phyloP scores from a whole-genome alignment of 2,329 filamentous ascomycete genomes.

The Capronia coronata region DNA sequence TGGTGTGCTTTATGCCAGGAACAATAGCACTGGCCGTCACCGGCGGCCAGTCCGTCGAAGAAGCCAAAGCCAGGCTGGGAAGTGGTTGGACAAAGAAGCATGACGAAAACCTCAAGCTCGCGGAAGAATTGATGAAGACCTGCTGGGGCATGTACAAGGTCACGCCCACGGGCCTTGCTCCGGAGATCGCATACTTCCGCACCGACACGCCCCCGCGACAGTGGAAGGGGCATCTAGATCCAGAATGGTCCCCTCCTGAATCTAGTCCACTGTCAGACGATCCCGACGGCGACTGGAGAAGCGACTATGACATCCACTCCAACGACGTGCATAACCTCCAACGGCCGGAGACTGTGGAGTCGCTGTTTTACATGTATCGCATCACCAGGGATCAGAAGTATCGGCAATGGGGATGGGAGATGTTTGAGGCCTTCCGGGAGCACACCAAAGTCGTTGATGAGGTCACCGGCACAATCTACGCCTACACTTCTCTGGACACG shows the following conservation, averaged over 20 bases:
- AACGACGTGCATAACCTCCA: slow-evolving; percentile 90
- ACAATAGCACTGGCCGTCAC: slow-evolving; percentile 88
- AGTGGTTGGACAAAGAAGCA: slow-evolving; percentile 64
- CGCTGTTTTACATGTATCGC: slow-evolving; percentile 95
- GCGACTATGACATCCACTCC: slow-evolving; percentile 73
- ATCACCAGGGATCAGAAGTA: slow-evolving; percentile 88
- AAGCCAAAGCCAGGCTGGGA: slow-evolving; percentile 54
- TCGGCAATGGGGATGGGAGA: slow-evolving; percentile 96
- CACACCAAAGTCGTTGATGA: slow-evolving; percentile 72
- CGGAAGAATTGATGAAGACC: slow-evolving; percentile 86
- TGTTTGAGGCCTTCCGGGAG: slow-evolving; percentile 88
- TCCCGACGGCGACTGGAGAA: slow-evolving; percentile 59
- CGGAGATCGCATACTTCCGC: slow-evolving; percentile 89
- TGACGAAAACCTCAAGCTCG: slow-evolving; percentile 80
- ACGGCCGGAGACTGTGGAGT: slow-evolving; percentile 93
- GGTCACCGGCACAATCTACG: slow-evolving; percentile 32
- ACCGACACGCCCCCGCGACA: slow-evolving; percentile 59
- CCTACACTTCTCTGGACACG: slow-evolving; percentile 23
- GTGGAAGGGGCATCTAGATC: slow-evolving; percentile 23
- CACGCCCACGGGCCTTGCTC: slow-evolving; percentile 83
- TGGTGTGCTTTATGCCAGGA: slow-evolving; percentile 95
- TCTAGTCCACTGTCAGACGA: slow-evolving; percentile 36
- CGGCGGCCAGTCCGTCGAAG: slow-evolving; percentile 64
- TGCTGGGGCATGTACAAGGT: slow-evolving; percentile 97
- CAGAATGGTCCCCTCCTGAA: slow-evolving; percentile 49